These are phyloP conservation scores for Populus alba DNA, from an alignment of 345 rosid species.

Conservation along the genomic window DNA sequence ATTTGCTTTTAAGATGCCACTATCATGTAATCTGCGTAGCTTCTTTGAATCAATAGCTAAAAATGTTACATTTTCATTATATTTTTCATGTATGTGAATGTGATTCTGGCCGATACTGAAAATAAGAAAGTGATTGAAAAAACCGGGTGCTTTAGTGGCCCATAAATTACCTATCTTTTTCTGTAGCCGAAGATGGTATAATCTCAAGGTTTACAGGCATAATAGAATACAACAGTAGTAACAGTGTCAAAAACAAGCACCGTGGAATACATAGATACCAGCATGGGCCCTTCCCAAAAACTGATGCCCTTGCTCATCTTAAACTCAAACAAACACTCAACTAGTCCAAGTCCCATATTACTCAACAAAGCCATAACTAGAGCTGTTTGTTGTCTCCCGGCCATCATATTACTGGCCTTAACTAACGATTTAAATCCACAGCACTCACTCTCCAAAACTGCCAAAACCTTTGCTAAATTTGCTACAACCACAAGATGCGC, in stretches of 20 bases:
- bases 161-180: neutral
- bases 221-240: slow-evolving; percentile 29
- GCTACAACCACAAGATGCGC: slow-evolving; percentile 31
- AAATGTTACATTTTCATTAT: neutral
- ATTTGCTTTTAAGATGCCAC: neutral
- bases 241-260: slow-evolving; percentile 24
- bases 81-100: neutral
- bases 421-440: slow-evolving; percentile 26
- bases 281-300: slow-evolving; percentile 17
- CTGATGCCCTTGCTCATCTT: slow-evolving; percentile 17
- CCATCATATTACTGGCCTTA: slow-evolving; percentile 26
- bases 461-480: slow-evolving; percentile 25
- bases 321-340: slow-evolving; percentile 19
- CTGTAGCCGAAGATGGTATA: neutral
- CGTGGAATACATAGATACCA: slow-evolving; percentile 28
- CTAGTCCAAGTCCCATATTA: slow-evolving; percentile 13
- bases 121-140: neutral
- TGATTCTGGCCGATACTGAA: neutral
- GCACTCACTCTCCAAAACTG: slow-evolving; percentile 21
- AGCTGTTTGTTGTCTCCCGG: slow-evolving; percentile 31
- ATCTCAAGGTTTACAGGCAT: slow-evolving; percentile 31
- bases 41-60: neutral
- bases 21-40: neutral
- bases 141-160: neutral
- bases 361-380: slow-evolving; percentile 26